Base-by-base conservation (phyloP, 257 asterid species). In the Paraleonurus japonicus region DNA sequence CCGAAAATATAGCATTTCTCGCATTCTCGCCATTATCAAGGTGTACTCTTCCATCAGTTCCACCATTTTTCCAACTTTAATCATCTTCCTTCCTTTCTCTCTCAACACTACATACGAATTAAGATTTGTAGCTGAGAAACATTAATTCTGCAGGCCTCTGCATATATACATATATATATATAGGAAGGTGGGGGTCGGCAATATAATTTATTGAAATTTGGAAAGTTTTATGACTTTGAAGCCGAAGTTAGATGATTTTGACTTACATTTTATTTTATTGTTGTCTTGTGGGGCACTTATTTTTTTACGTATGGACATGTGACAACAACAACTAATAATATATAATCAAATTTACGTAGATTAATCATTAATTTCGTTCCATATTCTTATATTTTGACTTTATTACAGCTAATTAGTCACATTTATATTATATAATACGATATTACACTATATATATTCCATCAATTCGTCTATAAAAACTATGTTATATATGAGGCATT, bases 11-110 rank as follows among this genome's bases (percentile, higher is more conserved):
- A 89, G 43, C 59, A 83, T 81, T 13, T 89, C 89, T 61, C 90
- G 79, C 80, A 87, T 64, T 73, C 86, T 86, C 0, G 81, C 88
- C 81, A 92, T 83, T 2, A 85, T 67, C 65, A 84, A 58, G 50
- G 86, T 82, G 85, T 85, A 92, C 64, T 89, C 94, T 75, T 85
- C 90, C 81, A 92, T 54, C 5, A 92, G 67, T 70, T 78, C 94
- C 70, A 85, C 88, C 90, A 92, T 85, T 69, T 74, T 86, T 65
- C 96, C 93, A 0, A 92, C 76, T 70, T 84, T 84, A 9, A 92
- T 84, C 98, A 92, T 92, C 76, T 54, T 78, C 0, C 54, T 41
- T 0, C 61, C 50, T 35, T 62, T 11, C 71, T 67, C 67, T 45
- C 60, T 50, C 33, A 24, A 27, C 17, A 43, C 58, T 47, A 4